Percentiles rank a stretch among this genome's conserved stretches.
Evolutionary conservation across 2,329 filamentous ascomycete species (phyloP).

Genomic region (Dothistroma septosporum): DNA sequence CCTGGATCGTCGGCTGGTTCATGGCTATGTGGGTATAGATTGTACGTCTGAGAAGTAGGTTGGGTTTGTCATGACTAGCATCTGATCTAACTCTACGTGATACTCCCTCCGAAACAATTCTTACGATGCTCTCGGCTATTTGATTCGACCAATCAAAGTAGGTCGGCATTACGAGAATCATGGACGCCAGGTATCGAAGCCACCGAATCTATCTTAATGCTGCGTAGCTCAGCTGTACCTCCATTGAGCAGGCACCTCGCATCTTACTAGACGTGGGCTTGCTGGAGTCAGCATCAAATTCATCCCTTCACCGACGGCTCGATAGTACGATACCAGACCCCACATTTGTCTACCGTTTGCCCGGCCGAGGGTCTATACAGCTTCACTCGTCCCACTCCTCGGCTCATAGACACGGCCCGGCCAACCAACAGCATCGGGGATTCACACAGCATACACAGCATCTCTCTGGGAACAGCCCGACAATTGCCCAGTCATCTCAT

Average conservation of each 20-base stretch:
- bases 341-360: not conserved
- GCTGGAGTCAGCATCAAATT: not conserved
- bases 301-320: not conserved
- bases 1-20: not conserved
- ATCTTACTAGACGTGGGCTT: not conserved
- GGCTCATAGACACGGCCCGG: not conserved
- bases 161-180: not conserved
- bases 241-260: not conserved
- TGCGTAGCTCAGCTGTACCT: not conserved
- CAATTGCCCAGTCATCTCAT: not conserved
- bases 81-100: not conserved
- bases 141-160: not conserved
- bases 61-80: not conserved
- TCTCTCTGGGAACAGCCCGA: no score
- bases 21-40: not conserved
- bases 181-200: not conserved
- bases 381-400: not conserved
- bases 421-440: not conserved
- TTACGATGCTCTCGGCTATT: not conserved
- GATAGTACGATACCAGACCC: not conserved
- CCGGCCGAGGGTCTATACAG: not conserved
- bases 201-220: not conserved
- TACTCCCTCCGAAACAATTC: not conserved
- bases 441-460: not conserved
- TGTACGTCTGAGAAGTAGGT: not conserved